Base-by-base conservation (phyloP, 306 rosid species). In the Citrullus amarus region DNA sequence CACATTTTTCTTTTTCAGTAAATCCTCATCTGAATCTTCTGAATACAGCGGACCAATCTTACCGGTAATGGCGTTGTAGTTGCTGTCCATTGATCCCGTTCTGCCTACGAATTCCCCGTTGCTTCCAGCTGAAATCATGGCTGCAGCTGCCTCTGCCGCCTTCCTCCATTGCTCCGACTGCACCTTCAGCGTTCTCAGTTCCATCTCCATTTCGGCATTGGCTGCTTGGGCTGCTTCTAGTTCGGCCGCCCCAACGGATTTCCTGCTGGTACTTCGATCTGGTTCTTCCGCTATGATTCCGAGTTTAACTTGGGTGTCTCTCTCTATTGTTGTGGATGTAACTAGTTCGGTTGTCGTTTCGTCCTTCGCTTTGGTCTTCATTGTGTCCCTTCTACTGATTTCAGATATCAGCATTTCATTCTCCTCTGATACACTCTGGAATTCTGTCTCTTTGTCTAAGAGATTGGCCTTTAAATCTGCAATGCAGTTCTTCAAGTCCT, bases 91-190 rank as follows among this genome's bases (percentile, higher is more conserved):
- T 43, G 97, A 90, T 41, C 82, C 90, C 6, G 88, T 82, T 83
- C 94, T 86, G 54, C 93, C 97, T 53, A 93, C 83, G 74, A 93
- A 22, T 85, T 87, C 90, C 79, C 96, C 97, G 7, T 88, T 89
- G 79, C 87, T 91, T 36, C 97, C 98, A 0, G 57, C 57, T 5
- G 57, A 53, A 16, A 96, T 88, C 88, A 93, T 93, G 55, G 99
- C 68, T 22, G 98, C 98, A 18, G 99, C 99, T 0, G 99, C 98
- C 74, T 96, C 99, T 3, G 99, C 99, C 3, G 99, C 99, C 74
- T 96, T 96, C 82, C 98, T 91, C 98, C 97, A 96, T 63, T 96
- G 99, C 82, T 93, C 96, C 50, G 96, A 90, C 77, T 96, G 99
- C 67, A 96, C 98, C 81, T 90, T 92, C 11, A 96, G 82, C 83